These are phyloP conservation scores for Venturia nashicola DNA, from an alignment of 2,329 filamentous ascomycete species.

Conservation along the genomic window DNA sequence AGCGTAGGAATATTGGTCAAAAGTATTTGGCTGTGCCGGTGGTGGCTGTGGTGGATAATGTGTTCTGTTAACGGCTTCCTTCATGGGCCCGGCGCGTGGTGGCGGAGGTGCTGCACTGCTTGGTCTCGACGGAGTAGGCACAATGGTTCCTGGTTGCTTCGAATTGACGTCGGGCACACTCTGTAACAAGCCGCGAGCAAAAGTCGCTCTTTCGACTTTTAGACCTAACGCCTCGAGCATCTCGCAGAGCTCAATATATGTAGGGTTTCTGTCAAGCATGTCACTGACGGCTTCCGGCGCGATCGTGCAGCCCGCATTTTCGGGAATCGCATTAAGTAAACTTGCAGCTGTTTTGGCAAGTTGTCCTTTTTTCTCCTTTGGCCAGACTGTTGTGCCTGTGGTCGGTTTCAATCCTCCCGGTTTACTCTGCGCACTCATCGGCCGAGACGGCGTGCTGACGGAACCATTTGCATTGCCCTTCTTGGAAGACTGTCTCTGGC, in stretches of 20 bases:
- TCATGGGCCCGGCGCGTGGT: not conserved
- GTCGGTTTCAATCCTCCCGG: constrained; percentile 12
- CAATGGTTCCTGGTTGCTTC: not conserved
- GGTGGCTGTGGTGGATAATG: not conserved
- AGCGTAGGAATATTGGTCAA: not conserved
- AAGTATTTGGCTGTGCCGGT: not conserved
- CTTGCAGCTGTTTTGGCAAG: constrained; percentile 37
- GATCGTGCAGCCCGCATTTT: constrained; percentile 27
- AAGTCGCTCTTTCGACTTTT: constrained; percentile 37
- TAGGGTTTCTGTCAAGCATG: constrained; percentile 41
- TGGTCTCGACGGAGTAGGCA: not conserved
- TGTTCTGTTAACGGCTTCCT: not conserved
- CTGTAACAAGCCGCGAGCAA: constrained; percentile 39
- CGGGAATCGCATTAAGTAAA: constrained; percentile 31
- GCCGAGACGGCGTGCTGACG: not conserved
- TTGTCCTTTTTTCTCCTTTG: constrained; percentile 35
- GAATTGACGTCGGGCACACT: constrained; percentile 26
- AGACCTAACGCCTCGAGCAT: constrained; percentile 37
- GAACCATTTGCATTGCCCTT: not conserved
- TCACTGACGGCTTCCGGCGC: constrained; percentile 29
- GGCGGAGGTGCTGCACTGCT: not conserved
- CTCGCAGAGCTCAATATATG: constrained; percentile 43
- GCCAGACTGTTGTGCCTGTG: constrained; percentile 32
- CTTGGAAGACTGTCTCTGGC: constrained; percentile 9
- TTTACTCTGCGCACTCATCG: not conserved